phyloP scores from a whole-genome alignment of 2,329 filamentous ascomycete genomes.

The Chrysoporthe austroafricana region DNA sequence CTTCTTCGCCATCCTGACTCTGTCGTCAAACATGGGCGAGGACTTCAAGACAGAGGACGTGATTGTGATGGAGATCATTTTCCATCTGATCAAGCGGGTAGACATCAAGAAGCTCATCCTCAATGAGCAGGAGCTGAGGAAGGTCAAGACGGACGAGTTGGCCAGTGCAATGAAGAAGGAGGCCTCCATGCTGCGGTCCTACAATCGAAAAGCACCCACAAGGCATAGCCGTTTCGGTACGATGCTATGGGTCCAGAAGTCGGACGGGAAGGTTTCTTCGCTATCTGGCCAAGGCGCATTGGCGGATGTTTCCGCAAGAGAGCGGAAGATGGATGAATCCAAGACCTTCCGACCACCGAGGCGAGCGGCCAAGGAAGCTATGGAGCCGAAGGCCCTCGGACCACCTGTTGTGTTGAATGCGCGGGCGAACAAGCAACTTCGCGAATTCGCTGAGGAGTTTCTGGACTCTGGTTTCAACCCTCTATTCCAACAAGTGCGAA shows the following conservation, averaged over 20 bases:
- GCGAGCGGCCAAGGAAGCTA: slow-evolving; percentile 62
- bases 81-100: slow-evolving; percentile 89
- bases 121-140: slow-evolving; percentile 72
- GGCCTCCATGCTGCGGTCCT: slow-evolving; percentile 76
- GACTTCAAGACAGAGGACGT: slow-evolving; percentile 91
- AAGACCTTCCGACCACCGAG: slow-evolving; percentile 90
- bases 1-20: slow-evolving; percentile 79
- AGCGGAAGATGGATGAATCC: slow-evolving; percentile 86
- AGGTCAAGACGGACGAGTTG: slow-evolving; percentile 73
- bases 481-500: slow-evolving; percentile 80
- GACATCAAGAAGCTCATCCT: slow-evolving; percentile 85
- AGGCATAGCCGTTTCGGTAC: slow-evolving; percentile 94
- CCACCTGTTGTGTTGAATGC: slow-evolving; percentile 70
- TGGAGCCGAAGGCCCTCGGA: slow-evolving; percentile 76
- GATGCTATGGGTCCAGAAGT: slow-evolving; percentile 94
- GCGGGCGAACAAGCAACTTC: slow-evolving; percentile 75
- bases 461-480: slow-evolving; percentile 96
- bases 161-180: slow-evolving; percentile 79
- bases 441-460: slow-evolving; percentile 87
- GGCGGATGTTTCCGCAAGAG: slow-evolving; percentile 69
- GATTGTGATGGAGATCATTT: slow-evolving; percentile 87
- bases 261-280: slow-evolving; percentile 81
- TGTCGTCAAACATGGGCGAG: slow-evolving; percentile 91
- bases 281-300: slow-evolving; percentile 89
- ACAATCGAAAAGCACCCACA: slow-evolving; percentile 78